Conservation (phyloP, 2,329 filamentous ascomycete genomes). For the Ambrosiella xylebori region DNA sequence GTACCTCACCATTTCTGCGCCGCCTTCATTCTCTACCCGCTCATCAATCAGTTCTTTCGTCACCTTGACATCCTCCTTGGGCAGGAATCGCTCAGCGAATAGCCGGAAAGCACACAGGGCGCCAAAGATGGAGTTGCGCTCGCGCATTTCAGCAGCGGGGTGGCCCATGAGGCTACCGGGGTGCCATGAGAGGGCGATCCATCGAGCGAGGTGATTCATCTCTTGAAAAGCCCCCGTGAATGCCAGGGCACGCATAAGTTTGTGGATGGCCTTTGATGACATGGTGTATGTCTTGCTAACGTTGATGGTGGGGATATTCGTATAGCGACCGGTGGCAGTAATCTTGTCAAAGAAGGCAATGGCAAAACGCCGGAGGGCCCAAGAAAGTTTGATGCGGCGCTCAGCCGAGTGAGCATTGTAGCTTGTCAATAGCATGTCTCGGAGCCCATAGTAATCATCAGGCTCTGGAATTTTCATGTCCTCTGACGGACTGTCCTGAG, state of each 20-base stretch:
- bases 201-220: constrained; percentile 39
- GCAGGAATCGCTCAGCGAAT: constrained; percentile 28
- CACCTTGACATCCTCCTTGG: constrained; percentile 17
- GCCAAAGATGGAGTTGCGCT: constrained; percentile 21
- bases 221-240: constrained; percentile 40
- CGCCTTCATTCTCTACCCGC: constrained; percentile 14
- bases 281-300: background rate
- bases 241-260: constrained; percentile 39
- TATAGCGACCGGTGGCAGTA: background rate
- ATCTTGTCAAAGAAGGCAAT: constrained; percentile 3
- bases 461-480: background rate
- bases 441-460: constrained; percentile 4
- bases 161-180: constrained; percentile 17
- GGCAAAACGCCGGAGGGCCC: constrained; percentile 6
- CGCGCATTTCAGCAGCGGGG: constrained; percentile 12
- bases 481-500: background rate
- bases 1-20: constrained; percentile 15
- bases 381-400: background rate
- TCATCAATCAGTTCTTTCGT: constrained; percentile 19
- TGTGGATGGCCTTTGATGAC: constrained; percentile 5
- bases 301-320: background rate
- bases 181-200: constrained; percentile 36
- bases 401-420: background rate
- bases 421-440: background rate
- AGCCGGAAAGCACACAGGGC: constrained; percentile 31